Evolutionary conservation across 2,329 filamentous ascomycete species (phyloP).

Genomic region (Exophiala spinifera): DNA sequence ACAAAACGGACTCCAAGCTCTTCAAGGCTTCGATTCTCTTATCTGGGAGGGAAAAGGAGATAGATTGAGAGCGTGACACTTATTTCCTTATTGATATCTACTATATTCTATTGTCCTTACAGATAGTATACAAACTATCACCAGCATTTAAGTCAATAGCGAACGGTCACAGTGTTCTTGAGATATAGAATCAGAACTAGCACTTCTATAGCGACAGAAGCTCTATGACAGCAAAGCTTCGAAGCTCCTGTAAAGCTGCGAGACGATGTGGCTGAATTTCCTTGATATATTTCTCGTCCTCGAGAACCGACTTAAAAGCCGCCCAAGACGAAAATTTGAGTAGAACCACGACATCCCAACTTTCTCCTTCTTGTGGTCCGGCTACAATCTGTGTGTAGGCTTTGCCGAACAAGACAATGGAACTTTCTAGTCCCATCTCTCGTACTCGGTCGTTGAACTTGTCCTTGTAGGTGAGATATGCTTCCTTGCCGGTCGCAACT

Average conservation of each 20-base stretch:
- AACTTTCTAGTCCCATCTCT: slow-evolving; percentile 1
- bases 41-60: no score
- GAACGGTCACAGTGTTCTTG: no score
- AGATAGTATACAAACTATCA: no score
- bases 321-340: slow-evolving; percentile 4
- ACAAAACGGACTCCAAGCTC: no score
- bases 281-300: slow-evolving; percentile 3
- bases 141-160: no score
- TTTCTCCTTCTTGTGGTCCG: slow-evolving; percentile 6
- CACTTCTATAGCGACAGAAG: neutral
- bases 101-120: no score
- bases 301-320: slow-evolving; percentile 8
- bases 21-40: no score
- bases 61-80: no score
- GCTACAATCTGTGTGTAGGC: slow-evolving; percentile 6
- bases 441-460: slow-evolving; percentile 2
- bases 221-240: slow-evolving; percentile 8
- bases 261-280: slow-evolving; percentile 11
- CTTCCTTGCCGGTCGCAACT: slow-evolving; percentile 1
- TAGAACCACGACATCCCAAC: slow-evolving; percentile 9
- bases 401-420: slow-evolving; percentile 5
- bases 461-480: slow-evolving; percentile 4
- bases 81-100: no score
- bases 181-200: no score
- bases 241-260: slow-evolving; percentile 3